A percentile compares a stretch with the other conserved stretches of the same genome.
Evolutionary conservation across 495 filamentous ascomycete species (phyloP).

Genomic region (Friedmanniomyces simplex): DNA sequence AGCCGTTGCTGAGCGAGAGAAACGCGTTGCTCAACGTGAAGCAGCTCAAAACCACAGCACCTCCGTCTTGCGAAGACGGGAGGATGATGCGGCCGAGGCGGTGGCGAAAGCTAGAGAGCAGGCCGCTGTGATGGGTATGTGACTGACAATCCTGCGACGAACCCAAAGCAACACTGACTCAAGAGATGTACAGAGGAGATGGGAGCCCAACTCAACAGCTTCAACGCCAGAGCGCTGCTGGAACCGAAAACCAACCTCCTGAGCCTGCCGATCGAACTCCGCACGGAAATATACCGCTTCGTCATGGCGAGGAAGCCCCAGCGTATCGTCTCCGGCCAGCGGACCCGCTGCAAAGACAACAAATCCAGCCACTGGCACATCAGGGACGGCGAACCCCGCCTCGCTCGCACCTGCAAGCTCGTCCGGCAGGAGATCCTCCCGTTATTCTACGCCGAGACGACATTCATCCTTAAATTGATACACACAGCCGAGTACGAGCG

Average conservation of each 20-base stretch:
- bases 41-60: no score
- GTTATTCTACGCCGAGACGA: background rate
- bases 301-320: background rate
- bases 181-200: background rate
- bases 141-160: no score
- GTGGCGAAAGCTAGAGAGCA: no score
- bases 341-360: background rate
- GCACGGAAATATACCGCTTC: background rate
- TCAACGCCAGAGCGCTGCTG: background rate
- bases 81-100: no score
- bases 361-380: background rate
- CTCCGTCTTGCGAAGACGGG: no score
- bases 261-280: background rate
- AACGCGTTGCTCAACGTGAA: background rate
- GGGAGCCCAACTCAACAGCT: background rate
- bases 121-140: no score
- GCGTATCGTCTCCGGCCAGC: background rate
- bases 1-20: background rate
- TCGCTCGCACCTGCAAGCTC: background rate
- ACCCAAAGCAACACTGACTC: no score
- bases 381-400: background rate
- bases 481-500: background rate
- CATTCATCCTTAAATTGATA: background rate
- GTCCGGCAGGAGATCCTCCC: background rate
- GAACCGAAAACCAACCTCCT: background rate